Base-by-base conservation (phyloP, 2,329 filamentous ascomycete genomes). In the Aureobasidium uvarum region DNA sequence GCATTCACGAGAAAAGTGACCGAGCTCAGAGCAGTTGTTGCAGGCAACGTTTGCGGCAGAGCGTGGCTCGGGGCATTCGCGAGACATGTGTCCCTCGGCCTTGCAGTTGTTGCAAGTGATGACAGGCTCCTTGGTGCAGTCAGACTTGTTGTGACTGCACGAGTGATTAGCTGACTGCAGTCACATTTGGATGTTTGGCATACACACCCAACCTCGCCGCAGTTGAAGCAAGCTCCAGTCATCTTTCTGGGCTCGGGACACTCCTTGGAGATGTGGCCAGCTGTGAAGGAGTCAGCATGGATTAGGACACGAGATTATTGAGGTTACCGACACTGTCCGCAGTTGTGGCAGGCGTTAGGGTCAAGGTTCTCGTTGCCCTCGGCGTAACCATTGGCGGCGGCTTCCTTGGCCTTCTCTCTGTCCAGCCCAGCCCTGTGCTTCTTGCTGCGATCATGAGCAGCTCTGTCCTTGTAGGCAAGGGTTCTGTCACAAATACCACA, bases 1-100 rank as follows among this genome's bases (percentile, higher is more conserved):
- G 71, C 86, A 89, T 71, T 88, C 85, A 39, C 80, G 80, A 43
- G 83, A 81, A 71, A 86, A 86, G 70, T 89, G 86, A 3, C 86
- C 86, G 64, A 78, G 84, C 76, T 86, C 80, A 46, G 81, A 80
- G 66, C 75, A 77, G 62, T 73, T 71, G 64, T 71, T 72, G 68
- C 75, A 77, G 58, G 74, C 72, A 7, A 75, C 70, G 23, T 70
- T 71, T 36, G 69, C 70, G 36, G 66, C 67, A 41, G 70, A 70
- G 2, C 76, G 76, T 51, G 78, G 78, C 66, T 80, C 77, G 52
- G 76, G 71, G 67, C 79, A 79, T 33, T 80, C 41, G n/a, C 50
- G 60, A 25, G 46, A 50, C 23, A 64, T 54, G 50, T 64, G 48
- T 8, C 48, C 60, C 18, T 52, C 10, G 5, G 4, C 39, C 25